phyloP scores from a whole-genome alignment of 2,329 filamentous ascomycete genomes.

The Colletotrichum musicola region DNA sequence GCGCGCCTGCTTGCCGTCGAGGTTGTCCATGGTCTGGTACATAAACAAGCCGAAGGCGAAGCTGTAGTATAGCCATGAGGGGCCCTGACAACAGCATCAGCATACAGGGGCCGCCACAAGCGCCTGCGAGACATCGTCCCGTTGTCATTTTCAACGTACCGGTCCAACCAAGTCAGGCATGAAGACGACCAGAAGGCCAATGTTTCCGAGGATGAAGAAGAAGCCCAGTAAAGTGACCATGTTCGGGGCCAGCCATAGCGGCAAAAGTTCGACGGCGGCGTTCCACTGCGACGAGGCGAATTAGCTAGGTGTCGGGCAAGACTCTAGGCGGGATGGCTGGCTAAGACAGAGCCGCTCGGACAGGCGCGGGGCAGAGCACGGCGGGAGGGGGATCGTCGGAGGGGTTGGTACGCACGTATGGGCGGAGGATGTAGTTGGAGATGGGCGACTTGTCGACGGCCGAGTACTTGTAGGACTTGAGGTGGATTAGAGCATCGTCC shows the following conservation, averaged over 20 bases:
- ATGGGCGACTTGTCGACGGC: constrained; percentile 95
- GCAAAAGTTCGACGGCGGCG: constrained; percentile 89
- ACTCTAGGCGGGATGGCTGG: constrained; percentile 17
- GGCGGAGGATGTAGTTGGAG: constrained; percentile 92
- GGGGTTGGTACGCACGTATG: constrained; percentile 78
- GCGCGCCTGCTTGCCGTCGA: constrained; percentile 97
- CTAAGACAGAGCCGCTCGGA: constrained; percentile 26
- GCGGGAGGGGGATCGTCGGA: constrained; percentile 31
- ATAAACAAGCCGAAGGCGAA: constrained; percentile 97
- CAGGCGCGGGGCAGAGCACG: constrained; percentile 33
- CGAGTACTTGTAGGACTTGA: constrained; percentile 97
- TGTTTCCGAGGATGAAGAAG: constrained; percentile 90
- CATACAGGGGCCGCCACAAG: constrained; percentile 13
- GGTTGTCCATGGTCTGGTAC: constrained; percentile 99
- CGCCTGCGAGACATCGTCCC: background rate
- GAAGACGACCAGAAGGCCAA: constrained; percentile 78
- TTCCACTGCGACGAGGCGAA: constrained; percentile 80
- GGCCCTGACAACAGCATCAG: constrained; percentile 66
- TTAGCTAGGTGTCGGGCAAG: constrained; percentile 39
- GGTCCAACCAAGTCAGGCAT: constrained; percentile 94
- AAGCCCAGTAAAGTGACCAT: constrained; percentile 97
- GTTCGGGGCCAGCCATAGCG: constrained; percentile 96
- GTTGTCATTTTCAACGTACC: constrained; percentile 63
- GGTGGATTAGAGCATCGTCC: constrained; percentile 89
- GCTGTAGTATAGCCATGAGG: constrained; percentile 94